Conservation (phyloP, 768 basidiomycete genomes). For the Russula virescens region DNA sequence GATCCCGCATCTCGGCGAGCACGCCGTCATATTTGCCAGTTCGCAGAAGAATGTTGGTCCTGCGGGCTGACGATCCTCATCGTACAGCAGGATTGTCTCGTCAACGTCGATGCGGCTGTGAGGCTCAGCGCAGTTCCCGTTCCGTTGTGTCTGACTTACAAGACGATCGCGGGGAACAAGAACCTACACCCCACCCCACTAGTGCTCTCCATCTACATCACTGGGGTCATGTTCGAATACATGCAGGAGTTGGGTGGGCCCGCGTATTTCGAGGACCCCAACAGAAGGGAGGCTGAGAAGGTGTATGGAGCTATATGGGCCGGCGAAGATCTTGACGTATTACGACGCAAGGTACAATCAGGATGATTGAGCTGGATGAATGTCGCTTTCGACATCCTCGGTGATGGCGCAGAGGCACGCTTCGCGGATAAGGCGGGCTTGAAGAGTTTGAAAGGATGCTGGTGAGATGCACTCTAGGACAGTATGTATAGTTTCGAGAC, state of each 20-base stretch:
- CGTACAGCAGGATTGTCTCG: constrained; percentile 87
- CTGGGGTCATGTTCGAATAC: constrained; percentile 75
- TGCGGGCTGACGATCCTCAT: constrained; percentile 91
- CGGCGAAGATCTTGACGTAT: constrained; percentile 65
- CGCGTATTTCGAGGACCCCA: constrained; percentile 55
- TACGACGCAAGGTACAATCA: constrained; percentile 63
- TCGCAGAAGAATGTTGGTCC: constrained; percentile 98
- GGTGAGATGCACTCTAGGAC: no score
- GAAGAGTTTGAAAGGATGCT: no score
- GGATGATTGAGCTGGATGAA: no score
- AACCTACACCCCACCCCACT: constrained; percentile 93
- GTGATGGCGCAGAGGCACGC: no score
- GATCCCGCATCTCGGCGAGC: constrained; percentile 81
- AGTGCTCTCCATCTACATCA: constrained; percentile 85
- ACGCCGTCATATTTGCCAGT: no score
- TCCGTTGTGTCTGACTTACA: constrained; percentile 71
- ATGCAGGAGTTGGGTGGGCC: constrained; percentile 62
- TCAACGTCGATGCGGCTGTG: constrained; percentile 78
- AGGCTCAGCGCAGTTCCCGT: constrained; percentile 67
- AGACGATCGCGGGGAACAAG: constrained; percentile 56
- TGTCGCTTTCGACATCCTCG: no score
- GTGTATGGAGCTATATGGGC: constrained; percentile 68
- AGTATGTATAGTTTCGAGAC: no score
- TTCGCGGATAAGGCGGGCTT: no score
- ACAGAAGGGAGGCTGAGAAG: constrained; percentile 67